Conservation (phyloP, 768 basidiomycete genomes). For the Neoboletus brunneissimus region DNA sequence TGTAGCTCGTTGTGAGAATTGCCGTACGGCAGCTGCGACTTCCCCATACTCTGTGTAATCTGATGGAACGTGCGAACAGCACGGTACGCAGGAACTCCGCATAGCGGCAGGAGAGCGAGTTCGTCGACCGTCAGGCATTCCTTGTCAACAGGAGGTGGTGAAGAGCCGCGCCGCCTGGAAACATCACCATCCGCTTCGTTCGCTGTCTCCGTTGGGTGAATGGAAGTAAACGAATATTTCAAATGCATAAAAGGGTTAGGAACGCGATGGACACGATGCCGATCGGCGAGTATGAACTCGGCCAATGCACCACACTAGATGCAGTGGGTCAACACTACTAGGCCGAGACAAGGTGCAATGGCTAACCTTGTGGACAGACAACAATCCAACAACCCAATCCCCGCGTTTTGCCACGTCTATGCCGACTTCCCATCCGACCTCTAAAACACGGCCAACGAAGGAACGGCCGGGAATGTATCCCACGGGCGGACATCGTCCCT, state of each 20-base stretch:
- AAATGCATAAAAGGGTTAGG: slow-evolving; percentile 55
- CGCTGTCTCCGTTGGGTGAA: slow-evolving; percentile 7
- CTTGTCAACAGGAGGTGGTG: slow-evolving; percentile 5
- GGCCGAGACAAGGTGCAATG: slow-evolving; percentile 5
- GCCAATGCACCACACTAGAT: slow-evolving; percentile 77
- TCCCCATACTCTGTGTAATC: slow-evolving; percentile 28
- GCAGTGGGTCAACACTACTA: slow-evolving; percentile 7
- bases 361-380: slow-evolving; percentile 77
- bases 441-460: slow-evolving; percentile 80
- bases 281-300: slow-evolving; percentile 85
- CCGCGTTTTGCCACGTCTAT: slow-evolving; percentile 57
- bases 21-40: slow-evolving; percentile 23
- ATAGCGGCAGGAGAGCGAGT: slow-evolving; percentile 75
- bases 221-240: slow-evolving; percentile 23
- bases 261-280: slow-evolving; percentile 69
- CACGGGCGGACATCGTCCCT: slow-evolving; percentile 33
- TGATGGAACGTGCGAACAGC: slow-evolving; percentile 66
- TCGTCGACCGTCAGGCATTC: slow-evolving; percentile 56
- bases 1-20: slow-evolving; percentile 28
- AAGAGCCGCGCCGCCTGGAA: slow-evolving; percentile 10
- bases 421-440: slow-evolving; percentile 70
- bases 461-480: slow-evolving; percentile 87
- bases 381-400: slow-evolving; percentile 83
- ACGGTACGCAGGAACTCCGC: slow-evolving; percentile 78
- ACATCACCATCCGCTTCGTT: slow-evolving; percentile 7